These are phyloP conservation scores for Paramecium tetraurelia DNA, from an alignment of 73 alveolate species.

Conservation along the genomic window DNA sequence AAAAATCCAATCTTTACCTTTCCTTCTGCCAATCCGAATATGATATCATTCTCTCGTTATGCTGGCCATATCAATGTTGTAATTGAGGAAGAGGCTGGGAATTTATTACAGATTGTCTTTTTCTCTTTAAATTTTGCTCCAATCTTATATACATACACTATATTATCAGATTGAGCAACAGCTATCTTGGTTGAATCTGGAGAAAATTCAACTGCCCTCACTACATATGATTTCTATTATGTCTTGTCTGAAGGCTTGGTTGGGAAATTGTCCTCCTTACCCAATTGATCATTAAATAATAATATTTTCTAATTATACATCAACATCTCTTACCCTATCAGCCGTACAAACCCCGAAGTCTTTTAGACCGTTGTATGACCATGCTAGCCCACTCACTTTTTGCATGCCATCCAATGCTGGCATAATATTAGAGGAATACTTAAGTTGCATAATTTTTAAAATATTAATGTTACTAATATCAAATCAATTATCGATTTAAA, in stretches of 20 bases:
- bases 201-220: conserved; percentile 97
- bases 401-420: conserved; percentile 98
- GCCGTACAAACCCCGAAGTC: conserved; percentile 99
- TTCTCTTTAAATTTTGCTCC: conserved; percentile 99
- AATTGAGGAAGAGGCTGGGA: conserved; percentile 95
- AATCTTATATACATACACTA: conserved; percentile 97
- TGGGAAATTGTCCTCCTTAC: conserved; percentile 85
- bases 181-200: conserved; percentile 99
- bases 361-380: conserved; percentile 98
- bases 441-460: conserved; percentile 61
- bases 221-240: conserved; percentile 91
- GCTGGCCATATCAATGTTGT: conserved; percentile 99
- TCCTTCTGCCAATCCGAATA: conserved; percentile 99
- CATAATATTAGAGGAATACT: conserved; percentile 95
- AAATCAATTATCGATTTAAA: not conserved
- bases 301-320: conserved; percentile 67
- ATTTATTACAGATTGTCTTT: conserved; percentile 99
- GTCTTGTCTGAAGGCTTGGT: conserved; percentile 39
- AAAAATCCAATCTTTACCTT: conserved; percentile 97
- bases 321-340: conserved; percentile 82
- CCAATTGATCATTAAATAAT: conserved; percentile 97
- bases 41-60: conserved; percentile 90
- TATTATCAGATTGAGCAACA: conserved; percentile 98
- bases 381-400: conserved; percentile 95
- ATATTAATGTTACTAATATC: not conserved